These are phyloP conservation scores for Gaeumannomyces sp. DNA, from an alignment of 2,329 filamentous ascomycete genomes.

Conservation along the genomic window DNA sequence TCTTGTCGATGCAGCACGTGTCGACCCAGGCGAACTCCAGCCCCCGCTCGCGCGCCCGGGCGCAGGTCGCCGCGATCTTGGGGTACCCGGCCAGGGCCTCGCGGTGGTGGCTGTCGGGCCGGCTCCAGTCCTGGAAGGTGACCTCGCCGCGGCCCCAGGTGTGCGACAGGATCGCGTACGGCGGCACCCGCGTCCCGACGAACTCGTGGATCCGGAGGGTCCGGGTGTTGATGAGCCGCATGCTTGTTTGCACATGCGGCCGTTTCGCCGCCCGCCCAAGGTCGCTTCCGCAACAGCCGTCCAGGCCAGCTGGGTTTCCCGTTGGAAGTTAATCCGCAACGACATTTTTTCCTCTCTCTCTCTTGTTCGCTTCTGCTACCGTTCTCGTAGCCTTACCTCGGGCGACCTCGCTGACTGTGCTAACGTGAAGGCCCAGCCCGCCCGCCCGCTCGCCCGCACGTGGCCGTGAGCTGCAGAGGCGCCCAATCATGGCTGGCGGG, in stretches of 20 bases:
- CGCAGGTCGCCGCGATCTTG: slow-evolving; percentile 11
- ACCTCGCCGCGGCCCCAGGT: slow-evolving; percentile 14
- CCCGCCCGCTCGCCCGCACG: no score
- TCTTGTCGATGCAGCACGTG: slow-evolving; percentile 20
- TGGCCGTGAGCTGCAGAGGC: no score
- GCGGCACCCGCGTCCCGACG: slow-evolving; percentile 7
- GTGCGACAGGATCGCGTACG: slow-evolving; percentile 19
- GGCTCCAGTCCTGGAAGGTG: slow-evolving; percentile 9
- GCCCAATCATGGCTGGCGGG: no score
- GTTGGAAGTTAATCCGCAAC: no score
- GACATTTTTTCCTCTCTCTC: no score
- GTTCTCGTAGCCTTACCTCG: no score
- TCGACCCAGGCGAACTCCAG: slow-evolving; percentile 17
- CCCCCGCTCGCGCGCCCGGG: slow-evolving; percentile 6
- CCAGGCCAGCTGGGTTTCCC: no score
- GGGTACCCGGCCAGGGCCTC: slow-evolving; percentile 1
- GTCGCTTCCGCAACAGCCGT: no score
- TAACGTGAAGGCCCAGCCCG: no score
- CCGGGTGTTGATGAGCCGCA: slow-evolving; percentile 17
- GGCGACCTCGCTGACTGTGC: no score
- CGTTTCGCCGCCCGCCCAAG: no score
- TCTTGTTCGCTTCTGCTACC: no score
- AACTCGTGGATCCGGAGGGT: slow-evolving; percentile 16
- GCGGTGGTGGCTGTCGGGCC: not conserved
- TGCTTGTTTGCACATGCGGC: not conserved